phyloP scores from a whole-genome alignment of 1,139 yeast genomes.

The Geotrichum phurueaensis region DNA sequence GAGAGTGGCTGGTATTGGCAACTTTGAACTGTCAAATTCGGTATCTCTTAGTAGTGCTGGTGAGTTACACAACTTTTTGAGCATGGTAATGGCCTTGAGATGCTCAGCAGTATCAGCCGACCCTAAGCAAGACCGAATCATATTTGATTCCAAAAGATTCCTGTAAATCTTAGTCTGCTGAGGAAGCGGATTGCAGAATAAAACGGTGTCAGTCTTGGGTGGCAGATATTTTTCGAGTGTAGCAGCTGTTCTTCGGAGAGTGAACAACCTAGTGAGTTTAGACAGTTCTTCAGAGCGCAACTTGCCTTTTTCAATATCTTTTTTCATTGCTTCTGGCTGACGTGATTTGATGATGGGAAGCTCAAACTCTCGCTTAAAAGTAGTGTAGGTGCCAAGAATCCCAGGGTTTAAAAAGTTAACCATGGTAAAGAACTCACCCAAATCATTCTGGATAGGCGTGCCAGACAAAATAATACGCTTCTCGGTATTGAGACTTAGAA shows the following conservation, averaged over 20 bases:
- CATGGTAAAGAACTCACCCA: conserved; percentile 74
- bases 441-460: conserved; percentile 92
- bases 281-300: conserved; percentile 57
- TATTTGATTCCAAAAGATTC: conserved; percentile 43
- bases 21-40: conserved; percentile 15
- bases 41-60: conserved; percentile 53
- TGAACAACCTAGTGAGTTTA: conserved; percentile 56
- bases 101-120: conserved; percentile 43
- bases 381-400: conserved; percentile 55
- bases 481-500: conserved; percentile 51
- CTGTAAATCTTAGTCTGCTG: conserved; percentile 54
- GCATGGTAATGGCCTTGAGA: conserved; percentile 62
- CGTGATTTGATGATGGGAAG: conserved; percentile 69
- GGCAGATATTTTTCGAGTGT: conserved; percentile 66
- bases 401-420: conserved; percentile 84
- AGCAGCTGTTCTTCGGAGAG: conserved; percentile 67
- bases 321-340: conserved; percentile 57
- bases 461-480: conserved; percentile 71
- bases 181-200: conserved; percentile 71
- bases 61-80: conserved; percentile 80
- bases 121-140: conserved; percentile 35
- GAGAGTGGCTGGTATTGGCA: conserved; percentile 14
- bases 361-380: conserved; percentile 62
- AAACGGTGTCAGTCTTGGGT: conserved; percentile 67
- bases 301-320: conserved; percentile 53